Conservation (phyloP, 306 rosid genomes). For the Calophaca sinica region DNA sequence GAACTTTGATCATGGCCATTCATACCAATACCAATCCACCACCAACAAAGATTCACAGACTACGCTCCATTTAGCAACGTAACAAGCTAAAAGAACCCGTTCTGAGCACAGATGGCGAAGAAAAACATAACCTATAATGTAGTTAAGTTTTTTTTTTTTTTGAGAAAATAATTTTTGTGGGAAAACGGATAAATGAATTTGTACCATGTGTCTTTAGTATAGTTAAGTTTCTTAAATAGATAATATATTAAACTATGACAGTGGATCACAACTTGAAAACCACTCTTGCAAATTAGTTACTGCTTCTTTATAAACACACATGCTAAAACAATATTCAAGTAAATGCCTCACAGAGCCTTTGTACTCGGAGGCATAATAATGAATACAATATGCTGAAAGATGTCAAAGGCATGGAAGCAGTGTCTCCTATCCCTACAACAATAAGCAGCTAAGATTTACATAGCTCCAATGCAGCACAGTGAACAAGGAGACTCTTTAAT, state of each 20-base stretch:
- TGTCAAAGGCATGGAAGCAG: slow-evolving; percentile 52
- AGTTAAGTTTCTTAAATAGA: too few species aligned
- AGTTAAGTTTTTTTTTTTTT: too few species aligned
- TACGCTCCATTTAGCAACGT: neutral
- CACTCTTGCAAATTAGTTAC: slow-evolving; percentile 43
- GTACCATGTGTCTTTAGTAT: too few species aligned
- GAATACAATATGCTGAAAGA: slow-evolving; percentile 61
- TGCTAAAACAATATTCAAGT: slow-evolving; percentile 52
- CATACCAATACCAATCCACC: slow-evolving; percentile 26
- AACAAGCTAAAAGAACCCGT: too few species aligned
- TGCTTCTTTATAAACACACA: slow-evolving; percentile 54
- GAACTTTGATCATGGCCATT: neutral
- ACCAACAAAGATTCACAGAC: slow-evolving; percentile 22
- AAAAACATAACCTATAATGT: too few species aligned
- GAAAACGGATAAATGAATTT: too few species aligned
- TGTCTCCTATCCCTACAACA: slow-evolving; percentile 47
- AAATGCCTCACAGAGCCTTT: slow-evolving; percentile 71
- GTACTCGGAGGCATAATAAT: slow-evolving; percentile 66
- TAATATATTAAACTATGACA: too few species aligned
- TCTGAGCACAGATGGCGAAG: too few species aligned
- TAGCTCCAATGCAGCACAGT: slow-evolving; percentile 52
- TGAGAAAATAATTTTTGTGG: too few species aligned
- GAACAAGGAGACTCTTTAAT: slow-evolving; percentile 51
- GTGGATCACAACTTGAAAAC: slow-evolving; percentile 36
- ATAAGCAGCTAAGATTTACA: slow-evolving; percentile 67